Conservation (phyloP, 768 basidiomycete genomes). For the Gloeophyllum trabeum region DNA sequence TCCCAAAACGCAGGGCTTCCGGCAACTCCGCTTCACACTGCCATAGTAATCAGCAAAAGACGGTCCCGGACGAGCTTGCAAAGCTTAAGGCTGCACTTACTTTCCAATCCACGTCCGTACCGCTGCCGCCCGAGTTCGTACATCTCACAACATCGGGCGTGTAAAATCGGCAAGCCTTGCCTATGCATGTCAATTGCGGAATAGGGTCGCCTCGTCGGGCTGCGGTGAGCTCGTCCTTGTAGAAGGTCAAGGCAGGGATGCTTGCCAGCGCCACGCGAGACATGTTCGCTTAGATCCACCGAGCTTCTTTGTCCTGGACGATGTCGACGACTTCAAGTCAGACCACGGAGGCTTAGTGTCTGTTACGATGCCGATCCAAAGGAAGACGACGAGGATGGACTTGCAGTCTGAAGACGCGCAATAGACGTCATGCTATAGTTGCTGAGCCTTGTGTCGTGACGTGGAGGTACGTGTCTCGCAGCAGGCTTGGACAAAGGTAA, state of each 20-base stretch:
- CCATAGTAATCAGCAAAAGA: background rate
- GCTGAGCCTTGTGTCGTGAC: no score
- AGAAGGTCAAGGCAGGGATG: slow-evolving; percentile 72
- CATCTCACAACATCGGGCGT: slow-evolving; percentile 84
- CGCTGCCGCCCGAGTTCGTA: slow-evolving; percentile 64
- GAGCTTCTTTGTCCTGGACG: no score
- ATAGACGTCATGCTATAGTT: no score
- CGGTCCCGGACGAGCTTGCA: background rate
- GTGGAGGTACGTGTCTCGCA: no score
- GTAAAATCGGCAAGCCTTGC: slow-evolving; percentile 65
- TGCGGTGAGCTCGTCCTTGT: slow-evolving; percentile 52
- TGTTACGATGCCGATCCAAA: no score
- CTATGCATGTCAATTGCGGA: slow-evolving; percentile 71
- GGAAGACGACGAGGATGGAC: no score
- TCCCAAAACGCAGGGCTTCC: slow-evolving; percentile 69
- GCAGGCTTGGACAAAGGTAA: no score
- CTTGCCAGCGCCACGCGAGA: slow-evolving; percentile 61
- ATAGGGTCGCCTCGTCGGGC: slow-evolving; percentile 59
- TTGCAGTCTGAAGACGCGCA: no score
- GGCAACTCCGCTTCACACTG: slow-evolving; percentile 91
- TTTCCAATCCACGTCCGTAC: slow-evolving; percentile 86
- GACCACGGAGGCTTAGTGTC: no score
- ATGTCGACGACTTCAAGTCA: no score
- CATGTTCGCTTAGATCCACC: slow-evolving; percentile 25
- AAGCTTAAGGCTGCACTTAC: slow-evolving; percentile 24